Conservation (phyloP, 2,329 filamentous ascomycete genomes). For the Fonsecaea pedrosoi region DNA sequence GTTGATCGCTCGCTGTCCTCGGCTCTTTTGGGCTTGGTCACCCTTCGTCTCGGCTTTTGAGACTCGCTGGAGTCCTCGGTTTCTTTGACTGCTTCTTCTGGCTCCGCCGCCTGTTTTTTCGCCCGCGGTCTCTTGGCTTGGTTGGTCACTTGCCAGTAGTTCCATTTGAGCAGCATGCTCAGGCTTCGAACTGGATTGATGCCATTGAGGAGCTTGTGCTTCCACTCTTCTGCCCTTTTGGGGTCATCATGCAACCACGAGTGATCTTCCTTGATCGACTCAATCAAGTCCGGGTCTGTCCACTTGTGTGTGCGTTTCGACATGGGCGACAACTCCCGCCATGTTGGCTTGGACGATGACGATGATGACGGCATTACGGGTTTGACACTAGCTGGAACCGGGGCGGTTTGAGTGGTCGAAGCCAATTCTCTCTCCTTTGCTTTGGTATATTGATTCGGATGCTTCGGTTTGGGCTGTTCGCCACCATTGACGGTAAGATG, state of each 20-base stretch:
- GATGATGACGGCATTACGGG: conserved; percentile 6
- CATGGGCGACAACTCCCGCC: conserved; percentile 28
- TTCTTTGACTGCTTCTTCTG: conserved; percentile 14
- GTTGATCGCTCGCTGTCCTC: conserved; percentile 21
- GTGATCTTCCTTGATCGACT: conserved; percentile 36
- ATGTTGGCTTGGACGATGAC: conserved; percentile 13
- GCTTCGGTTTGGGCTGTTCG: conserved; percentile 32
- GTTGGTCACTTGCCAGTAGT: conserved; percentile 35
- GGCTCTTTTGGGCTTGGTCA: conserved; percentile 5
- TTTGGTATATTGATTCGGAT: conserved; percentile 39
- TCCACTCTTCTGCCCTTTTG: conserved; percentile 33
- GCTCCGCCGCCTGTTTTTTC: conserved; percentile 30
- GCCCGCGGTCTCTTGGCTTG: conserved; percentile 39
- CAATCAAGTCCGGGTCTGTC: conserved; percentile 38
- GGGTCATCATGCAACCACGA: conserved; percentile 37
- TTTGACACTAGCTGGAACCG: conserved; percentile 13
- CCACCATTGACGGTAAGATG: conserved; percentile 24
- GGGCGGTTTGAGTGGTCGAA: conserved; percentile 9
- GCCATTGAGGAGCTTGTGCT: conserved; percentile 37
- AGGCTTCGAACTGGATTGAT: conserved; percentile 40
- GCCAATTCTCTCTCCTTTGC: conserved; percentile 24
- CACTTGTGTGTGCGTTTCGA: conserved; percentile 33
- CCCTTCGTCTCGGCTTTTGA: conserved; percentile 15
- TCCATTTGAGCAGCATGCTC: conserved; percentile 40
- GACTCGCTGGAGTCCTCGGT: conserved; percentile 12